Percentiles rank a stretch among this genome's conserved stretches.
Evolutionary conservation across 192 early-diverging fungal genomes (phyloP).

Genomic region (Gonapodya sp.): DNA sequence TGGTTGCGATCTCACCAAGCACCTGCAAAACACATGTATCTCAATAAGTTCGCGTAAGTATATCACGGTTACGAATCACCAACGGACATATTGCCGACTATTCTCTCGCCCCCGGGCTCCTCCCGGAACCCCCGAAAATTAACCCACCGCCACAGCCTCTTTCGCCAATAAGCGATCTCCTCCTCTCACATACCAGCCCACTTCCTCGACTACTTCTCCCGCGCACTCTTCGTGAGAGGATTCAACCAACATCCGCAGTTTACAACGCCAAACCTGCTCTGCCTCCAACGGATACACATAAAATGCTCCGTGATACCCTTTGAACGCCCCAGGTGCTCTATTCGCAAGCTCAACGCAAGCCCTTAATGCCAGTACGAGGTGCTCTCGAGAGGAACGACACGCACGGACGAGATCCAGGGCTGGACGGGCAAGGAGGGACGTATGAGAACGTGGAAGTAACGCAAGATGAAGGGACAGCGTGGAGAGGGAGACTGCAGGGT

Average conservation of each 20-base stretch:
- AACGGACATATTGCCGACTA: slow-evolving; percentile 12
- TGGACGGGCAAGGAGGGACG: background rate
- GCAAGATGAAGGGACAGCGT: background rate
- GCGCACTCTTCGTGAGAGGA: slow-evolving; percentile 62
- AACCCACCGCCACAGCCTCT: slow-evolving; percentile 47
- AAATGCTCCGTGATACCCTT: slow-evolving; percentile 65
- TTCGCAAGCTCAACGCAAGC: slow-evolving; percentile 27
- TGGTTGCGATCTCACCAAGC: background rate
- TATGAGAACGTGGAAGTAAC: background rate
- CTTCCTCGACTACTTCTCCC: background rate
- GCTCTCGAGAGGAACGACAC: slow-evolving; percentile 26
- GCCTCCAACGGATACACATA: slow-evolving; percentile 48
- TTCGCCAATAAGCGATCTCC: background rate
- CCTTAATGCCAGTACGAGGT: slow-evolving; percentile 24
- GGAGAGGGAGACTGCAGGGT: slow-evolving; percentile 52
- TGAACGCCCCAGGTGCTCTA: slow-evolving; percentile 57
- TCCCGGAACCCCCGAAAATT: slow-evolving; percentile 22
- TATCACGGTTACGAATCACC: background rate
- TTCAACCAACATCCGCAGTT: slow-evolving; percentile 72
- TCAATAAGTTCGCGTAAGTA: background rate
- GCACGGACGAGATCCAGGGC: background rate
- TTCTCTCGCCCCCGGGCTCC: background rate
- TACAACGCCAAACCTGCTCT: slow-evolving; percentile 18
- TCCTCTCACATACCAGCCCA: background rate
- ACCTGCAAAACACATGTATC: background rate